Conservation (phyloP, 495 filamentous ascomycete genomes). For the Filosporella fistucella region DNA sequence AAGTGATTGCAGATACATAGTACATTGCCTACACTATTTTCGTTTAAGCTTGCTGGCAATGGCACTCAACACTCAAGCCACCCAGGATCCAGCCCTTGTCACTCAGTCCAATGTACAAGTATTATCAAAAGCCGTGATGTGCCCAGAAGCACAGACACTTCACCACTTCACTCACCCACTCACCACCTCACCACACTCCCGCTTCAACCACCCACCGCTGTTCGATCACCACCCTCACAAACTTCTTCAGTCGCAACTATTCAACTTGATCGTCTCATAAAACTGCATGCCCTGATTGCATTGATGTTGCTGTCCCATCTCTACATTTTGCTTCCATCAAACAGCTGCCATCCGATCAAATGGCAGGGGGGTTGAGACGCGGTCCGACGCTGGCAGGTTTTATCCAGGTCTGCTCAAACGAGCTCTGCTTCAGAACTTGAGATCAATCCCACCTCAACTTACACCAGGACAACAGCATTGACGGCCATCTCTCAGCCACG, state of each 20-base stretch:
- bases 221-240: neutral
- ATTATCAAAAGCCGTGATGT: too few relatives aligned
- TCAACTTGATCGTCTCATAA: neutral
- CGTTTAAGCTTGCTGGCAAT: neutral
- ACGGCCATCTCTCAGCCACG: too few relatives aligned
- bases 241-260: neutral
- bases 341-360: slow-evolving; percentile 10
- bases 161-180: neutral
- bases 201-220: neutral
- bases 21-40: neutral
- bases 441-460: too few relatives aligned
- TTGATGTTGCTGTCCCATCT: slow-evolving; percentile 5
- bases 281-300: slow-evolving; percentile 6
- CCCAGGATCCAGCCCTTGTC: neutral
- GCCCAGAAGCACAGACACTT: too few relatives aligned
- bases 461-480: too few relatives aligned
- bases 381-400: slow-evolving; percentile 12
- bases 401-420: too few relatives aligned
- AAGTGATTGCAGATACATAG: neutral
- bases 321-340: too few relatives aligned
- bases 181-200: neutral
- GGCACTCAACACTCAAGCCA: neutral
- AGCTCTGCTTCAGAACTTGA: too few relatives aligned
- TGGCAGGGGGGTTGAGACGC: slow-evolving; percentile 16
- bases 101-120: too few relatives aligned